These are phyloP conservation scores for Tetradesmus lagerheimii DNA, from an alignment of 139 green algal species.

Conservation along the genomic window DNA sequence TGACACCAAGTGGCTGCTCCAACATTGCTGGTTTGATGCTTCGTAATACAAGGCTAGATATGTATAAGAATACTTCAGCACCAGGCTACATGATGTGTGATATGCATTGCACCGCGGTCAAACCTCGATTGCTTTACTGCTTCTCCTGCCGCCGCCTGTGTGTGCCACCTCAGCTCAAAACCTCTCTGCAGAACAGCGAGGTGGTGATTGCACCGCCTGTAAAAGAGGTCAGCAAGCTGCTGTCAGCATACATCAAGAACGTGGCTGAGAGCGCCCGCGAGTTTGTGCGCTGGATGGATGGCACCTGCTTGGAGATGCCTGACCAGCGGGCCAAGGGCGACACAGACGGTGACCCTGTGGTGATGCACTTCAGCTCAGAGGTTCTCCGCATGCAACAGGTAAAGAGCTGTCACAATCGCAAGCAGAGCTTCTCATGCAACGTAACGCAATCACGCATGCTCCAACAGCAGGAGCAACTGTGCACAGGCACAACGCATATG, in stretches of 20 bases:
- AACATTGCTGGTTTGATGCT: too few species aligned
- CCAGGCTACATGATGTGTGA: too few species aligned
- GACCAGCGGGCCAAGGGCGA: slow-evolving; percentile 63
- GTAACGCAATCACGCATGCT: not conserved
- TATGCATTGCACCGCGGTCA: too few species aligned
- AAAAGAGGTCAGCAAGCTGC: slow-evolving; percentile 67
- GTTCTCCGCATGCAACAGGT: slow-evolving; percentile 50
- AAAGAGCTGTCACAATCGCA: not conserved
- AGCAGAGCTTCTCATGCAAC: not conserved
- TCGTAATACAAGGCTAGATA: too few species aligned
- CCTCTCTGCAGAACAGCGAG: slow-evolving; percentile 77
- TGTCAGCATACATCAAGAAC: slow-evolving; percentile 44
- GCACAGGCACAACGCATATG: not conserved
- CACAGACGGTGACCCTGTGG: slow-evolving; percentile 42
- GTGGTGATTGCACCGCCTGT: slow-evolving; percentile 86
- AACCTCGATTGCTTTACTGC: not conserved
- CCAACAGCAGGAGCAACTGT: not conserved
- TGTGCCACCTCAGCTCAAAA: slow-evolving; percentile 72
- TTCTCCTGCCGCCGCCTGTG: not conserved
- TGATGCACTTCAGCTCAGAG: slow-evolving; percentile 48
- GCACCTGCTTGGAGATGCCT: slow-evolving; percentile 88
- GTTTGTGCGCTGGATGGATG: slow-evolving; percentile 95
- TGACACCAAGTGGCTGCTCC: too few species aligned
- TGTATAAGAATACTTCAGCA: too few species aligned
- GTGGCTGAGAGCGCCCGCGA: slow-evolving; percentile 56